Evolutionary conservation across 805 yeast genomes (phyloP), one percentile per base, ranked within the genome.

Genomic region (Millerago galiae): DNA sequence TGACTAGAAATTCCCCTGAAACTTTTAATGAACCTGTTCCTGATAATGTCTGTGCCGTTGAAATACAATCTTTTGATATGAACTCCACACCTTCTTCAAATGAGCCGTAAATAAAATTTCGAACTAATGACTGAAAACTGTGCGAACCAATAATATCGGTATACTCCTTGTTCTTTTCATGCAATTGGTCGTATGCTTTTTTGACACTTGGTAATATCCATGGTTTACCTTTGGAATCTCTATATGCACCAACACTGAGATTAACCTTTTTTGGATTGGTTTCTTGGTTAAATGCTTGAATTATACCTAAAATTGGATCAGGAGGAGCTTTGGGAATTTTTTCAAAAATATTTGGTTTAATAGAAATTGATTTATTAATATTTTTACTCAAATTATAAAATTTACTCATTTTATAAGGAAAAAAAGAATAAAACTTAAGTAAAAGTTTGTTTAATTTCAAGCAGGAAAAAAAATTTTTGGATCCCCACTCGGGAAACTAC

Each of bases 21-120:
- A 91, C 81, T 52, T 95, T 79, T 48, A 90, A 70, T 3, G 97
- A 91, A 48, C 99, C 99, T 31, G 99, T 91, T 49, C 99, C 99
- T 32, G 95, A 83, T 48, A 91, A 72, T 44, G 97, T 83, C 67
- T 91, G 99, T 12, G 89, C 72, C 38, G 95, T 78, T 41, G 88
- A 83, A 33, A 90, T 74, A 54, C 95, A 73, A 37, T 50, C 59
- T 34, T 77, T 80, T 12, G 66, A 65, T 34, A 83, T 62, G 43
- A 83, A 74, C 45, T 72, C 59, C 31, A 72, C 67, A 32, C 85
- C 85, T 47, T 71, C 64, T 39, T 68, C 59, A 50, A 78, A 82
- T 52, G 81, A 79, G 50, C 83, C 79, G 67, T 80, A 88, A 36
- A 91, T 71, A 56, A 88, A 79, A 55, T 75, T 66, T 55, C 80